Base-by-base conservation (phyloP, 257 asterid species). In the Handroanthus guayacan region DNA sequence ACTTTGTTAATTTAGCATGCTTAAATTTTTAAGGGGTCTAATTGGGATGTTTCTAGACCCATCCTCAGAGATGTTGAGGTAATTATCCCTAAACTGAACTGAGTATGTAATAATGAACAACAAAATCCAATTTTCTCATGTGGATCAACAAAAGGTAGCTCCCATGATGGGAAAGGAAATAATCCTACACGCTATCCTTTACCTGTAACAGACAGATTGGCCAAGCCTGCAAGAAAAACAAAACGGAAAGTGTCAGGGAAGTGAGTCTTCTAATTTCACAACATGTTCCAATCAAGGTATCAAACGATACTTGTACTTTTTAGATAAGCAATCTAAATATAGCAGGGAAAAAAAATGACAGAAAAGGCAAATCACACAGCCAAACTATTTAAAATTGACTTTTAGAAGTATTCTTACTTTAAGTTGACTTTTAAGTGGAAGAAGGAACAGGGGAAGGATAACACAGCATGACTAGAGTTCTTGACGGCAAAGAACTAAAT, bases 161-260 rank as follows among this genome's bases (percentile, higher is more conserved):
- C 36, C 5, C 65, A 56, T 34, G 34, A 70, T 48, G 45, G 62
- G 62, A 52, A 18, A 36, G 67, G 36, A 34, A 20, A 31, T 17
- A 20, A 41, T 48, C 16, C 31, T 63, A 60, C 55, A 68, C 38
- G 78, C 50, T 62, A 79, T 71, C 31, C 79, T 48, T 25, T 85
- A 93, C 98, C 98, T 76, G 90, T 71, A 71, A 91, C 71, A 38
- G 98, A 87, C 64, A 93, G 97, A 83, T 93, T 93, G 13, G 92
- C 91, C 89, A 93, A 87, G 62, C 98, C 98, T 93, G 95, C 88
- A 88, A 78, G 18, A 50, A 81, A 72, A 79, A 44, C 51, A 62
- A 63, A 78, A 71, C 12, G 9, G 36, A 34, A 62, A 60, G 75
- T 31, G 69, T 82, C 69, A 85, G 82, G 56, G 31, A 77, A 34